Base-by-base conservation (phyloP, 164 flowering plant species). In the Hamamelis virginiana region DNA sequence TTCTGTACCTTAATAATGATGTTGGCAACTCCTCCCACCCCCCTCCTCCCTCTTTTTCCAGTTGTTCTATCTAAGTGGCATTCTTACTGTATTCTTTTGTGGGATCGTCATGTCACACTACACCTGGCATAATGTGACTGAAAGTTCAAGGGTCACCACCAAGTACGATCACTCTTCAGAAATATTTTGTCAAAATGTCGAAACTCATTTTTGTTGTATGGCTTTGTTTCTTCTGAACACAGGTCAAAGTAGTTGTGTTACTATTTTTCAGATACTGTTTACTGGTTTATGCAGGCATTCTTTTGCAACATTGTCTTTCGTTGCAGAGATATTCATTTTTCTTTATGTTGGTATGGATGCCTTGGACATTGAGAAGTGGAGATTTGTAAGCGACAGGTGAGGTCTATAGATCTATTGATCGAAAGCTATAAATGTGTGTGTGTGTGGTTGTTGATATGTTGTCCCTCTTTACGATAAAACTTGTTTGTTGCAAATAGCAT, bases 31-130 rank as follows among this genome's bases (percentile, higher is more conserved):
- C 43, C 50, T 53, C 4, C 14, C 19, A 1, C 41, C 6, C 41
- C 6, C 41, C 6, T 6, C 41, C 41, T 33, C 41, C 6, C 41
- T 33, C 41, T 33, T 70, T 38, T 74, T 77, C 38, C 84, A 86
- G 90, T 69, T 86, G 51, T 78, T 71, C 64, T 52, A 65, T 48
- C 64, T 86, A 53, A 86, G 90, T 73, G 85, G 83, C 60, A 86
- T 86, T 69, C 81, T 86, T 56, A 76, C 90, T 12, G 87, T 86
- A 15, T 86, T 86, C 77, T 82, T 86, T 68, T 84, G 89, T 62
- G 89, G 89, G 60, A 86, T 86, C 51, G 81, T 86, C 47, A 86
- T 84, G 88, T 82, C 88, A 3, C 90, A 86, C 66, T 86, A 86
- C 66, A 84, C 90, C 28, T 86, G 87, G 90, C 86, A 86, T 59